Conservation (phyloP, 2,329 filamentous ascomycete species). For the Lizonia empirigonia region DNA sequence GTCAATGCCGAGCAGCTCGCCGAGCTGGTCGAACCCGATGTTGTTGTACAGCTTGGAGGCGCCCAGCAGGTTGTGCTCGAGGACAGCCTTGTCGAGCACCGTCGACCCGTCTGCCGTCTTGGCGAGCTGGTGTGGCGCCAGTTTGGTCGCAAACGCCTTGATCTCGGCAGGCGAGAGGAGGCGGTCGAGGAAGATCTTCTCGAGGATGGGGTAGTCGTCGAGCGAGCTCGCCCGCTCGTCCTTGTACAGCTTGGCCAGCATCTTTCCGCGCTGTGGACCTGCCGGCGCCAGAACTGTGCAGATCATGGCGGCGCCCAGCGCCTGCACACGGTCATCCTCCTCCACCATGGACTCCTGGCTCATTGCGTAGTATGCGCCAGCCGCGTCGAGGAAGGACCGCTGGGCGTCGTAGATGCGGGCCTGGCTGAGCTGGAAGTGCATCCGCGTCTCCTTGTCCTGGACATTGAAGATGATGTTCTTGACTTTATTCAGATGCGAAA, state of each 20-base stretch:
- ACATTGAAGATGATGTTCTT: conserved; percentile 89
- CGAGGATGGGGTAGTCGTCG: conserved; percentile 83
- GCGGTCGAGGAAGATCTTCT: conserved; percentile 96
- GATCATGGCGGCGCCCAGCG: conserved; percentile 84
- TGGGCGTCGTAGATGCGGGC: conserved; percentile 92
- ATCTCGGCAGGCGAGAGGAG: conserved; percentile 83
- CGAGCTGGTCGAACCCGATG: conserved; percentile 69
- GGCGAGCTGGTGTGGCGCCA: conserved; percentile 88
- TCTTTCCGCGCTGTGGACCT: conserved; percentile 79
- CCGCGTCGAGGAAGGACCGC: conserved; percentile 85
- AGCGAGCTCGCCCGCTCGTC: conserved; percentile 81
- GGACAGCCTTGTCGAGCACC: conserved; percentile 88
- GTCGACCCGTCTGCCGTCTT: conserved; percentile 89
- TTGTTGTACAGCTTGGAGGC: conserved; percentile 67
- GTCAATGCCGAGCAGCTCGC: conserved; percentile 75
- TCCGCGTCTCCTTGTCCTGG: conserved; percentile 71
- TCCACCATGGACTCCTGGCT: conserved; percentile 79
- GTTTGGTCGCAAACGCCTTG: conserved; percentile 77
- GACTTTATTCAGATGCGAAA: conserved; percentile 89
- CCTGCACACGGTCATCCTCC: conserved; percentile 83
- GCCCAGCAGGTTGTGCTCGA: conserved; percentile 93
- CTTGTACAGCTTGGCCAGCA: conserved; percentile 85
- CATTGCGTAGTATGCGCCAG: conserved; percentile 85
- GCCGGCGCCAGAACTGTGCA: conserved; percentile 93
- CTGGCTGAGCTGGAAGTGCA: conserved; percentile 90